Evolutionary conservation across 371 early-diverging fungal species (phyloP).

Genomic region (Mortierella sp.): DNA sequence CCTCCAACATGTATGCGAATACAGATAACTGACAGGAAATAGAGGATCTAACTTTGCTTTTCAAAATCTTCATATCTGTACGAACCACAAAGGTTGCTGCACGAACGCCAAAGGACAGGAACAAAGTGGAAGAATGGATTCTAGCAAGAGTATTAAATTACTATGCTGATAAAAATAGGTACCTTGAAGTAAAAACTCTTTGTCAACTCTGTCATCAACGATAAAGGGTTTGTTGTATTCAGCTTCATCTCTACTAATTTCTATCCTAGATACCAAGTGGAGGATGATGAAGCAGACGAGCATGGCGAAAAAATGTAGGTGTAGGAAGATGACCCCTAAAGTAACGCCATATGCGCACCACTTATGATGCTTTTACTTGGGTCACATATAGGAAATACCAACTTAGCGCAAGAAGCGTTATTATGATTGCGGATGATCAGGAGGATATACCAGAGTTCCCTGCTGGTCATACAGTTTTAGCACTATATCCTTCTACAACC

Average conservation of each 20-base stretch:
- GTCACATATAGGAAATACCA: constrained; percentile 66
- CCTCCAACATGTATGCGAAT: not conserved
- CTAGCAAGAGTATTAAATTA: constrained; percentile 75
- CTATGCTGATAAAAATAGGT: constrained; percentile 74
- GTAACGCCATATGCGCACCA: not conserved
- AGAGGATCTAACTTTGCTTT: not conserved
- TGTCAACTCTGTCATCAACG: not conserved
- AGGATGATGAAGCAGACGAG: constrained; percentile 83
- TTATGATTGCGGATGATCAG: constrained; percentile 68
- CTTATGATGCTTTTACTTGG: not conserved
- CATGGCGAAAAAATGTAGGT: constrained; percentile 72
- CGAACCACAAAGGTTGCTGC: constrained; percentile 68
- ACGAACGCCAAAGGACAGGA: constrained; percentile 71
- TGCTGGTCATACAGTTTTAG: constrained; percentile 77
- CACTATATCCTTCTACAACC: constrained; percentile 87
- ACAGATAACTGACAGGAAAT: not conserved
- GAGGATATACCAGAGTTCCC: constrained; percentile 70
- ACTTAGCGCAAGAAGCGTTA: constrained; percentile 71
- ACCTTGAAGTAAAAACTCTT: not conserved
- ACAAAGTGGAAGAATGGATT: constrained; percentile 80
- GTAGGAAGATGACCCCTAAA: not conserved
- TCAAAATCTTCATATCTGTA: not conserved
- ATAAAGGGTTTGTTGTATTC: not conserved
- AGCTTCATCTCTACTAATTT: not conserved
- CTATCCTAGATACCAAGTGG: constrained; percentile 70